These are phyloP conservation scores for Aspergillus pseudoglaucus DNA, from an alignment of 2,329 filamentous ascomycete species.

Conservation along the genomic window DNA sequence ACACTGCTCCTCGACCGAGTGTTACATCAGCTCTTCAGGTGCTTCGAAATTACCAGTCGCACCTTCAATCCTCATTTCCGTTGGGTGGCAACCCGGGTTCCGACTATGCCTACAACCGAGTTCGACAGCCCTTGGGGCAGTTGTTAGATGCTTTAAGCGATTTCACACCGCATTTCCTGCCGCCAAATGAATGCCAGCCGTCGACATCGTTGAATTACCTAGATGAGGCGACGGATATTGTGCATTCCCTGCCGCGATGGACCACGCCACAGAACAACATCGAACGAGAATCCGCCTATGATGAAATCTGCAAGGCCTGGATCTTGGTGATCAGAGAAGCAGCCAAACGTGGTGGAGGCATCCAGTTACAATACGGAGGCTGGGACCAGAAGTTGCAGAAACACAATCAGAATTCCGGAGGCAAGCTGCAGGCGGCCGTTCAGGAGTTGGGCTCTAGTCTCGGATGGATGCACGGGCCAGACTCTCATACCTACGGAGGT, in stretches of 20 bases:
- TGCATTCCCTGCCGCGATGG: conserved; percentile 87
- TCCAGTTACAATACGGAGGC: conserved; percentile 78
- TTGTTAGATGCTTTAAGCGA: conserved; percentile 86
- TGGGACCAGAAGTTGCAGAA: conserved; percentile 86
- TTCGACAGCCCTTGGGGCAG: conserved; percentile 70
- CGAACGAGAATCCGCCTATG: conserved; percentile 91
- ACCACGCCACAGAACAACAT: conserved; percentile 80
- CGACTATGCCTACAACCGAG: conserved; percentile 91
- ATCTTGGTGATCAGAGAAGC: conserved; percentile 84
- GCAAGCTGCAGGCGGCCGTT: conserved; percentile 72
- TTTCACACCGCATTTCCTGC: conserved; percentile 92
- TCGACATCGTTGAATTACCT: conserved; percentile 78
- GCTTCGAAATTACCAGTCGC: conserved; percentile 71
- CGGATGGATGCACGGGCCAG: conserved; percentile 64
- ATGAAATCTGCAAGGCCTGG: conserved; percentile 93
- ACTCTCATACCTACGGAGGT: conserved; percentile 21
- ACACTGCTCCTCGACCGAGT: conserved; percentile 78
- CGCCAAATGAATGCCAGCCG: conserved; percentile 80
- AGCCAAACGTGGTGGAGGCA: conserved; percentile 82
- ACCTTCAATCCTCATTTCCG: conserved; percentile 72
- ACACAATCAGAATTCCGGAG: conserved; percentile 81
- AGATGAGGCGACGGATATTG: conserved; percentile 80
- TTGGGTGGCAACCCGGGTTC: conserved; percentile 76
- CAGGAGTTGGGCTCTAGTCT: conserved; percentile 67
- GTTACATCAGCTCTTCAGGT: conserved; percentile 74